Base-by-base conservation (phyloP, 2,329 filamentous ascomycete genomes). In the Rhinocladiella similis region DNA sequence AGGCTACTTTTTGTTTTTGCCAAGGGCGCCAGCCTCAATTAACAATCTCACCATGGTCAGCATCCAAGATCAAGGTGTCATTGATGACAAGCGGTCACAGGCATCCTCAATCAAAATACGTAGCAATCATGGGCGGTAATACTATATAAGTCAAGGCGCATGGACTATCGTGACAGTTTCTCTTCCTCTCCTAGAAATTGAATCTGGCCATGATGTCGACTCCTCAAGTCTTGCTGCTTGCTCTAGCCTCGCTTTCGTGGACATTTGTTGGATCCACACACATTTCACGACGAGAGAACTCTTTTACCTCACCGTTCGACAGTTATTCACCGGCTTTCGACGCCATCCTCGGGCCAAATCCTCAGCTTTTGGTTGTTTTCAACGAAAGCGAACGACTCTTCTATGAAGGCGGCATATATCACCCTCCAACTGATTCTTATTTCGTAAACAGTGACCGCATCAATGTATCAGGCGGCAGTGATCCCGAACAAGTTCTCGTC, bases 321-420 rank as follows among this genome's bases (percentile, higher is more conserved):
- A 46, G 12, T n/a, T 46, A 22, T 46, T 53, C 50, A 14, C 42
- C 50, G 14, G 43, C 35, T 3, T 53, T 53, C 20, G 19, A 14
- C 18, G 14, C 29, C 3, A 53, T 53, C 20, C 50, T 53, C 9
- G 50, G 50, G 3, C 16, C 42, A n/a, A 18, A 41, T 29, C 50
- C 50, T 12, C 38, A 39, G 7, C 29, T 53, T 18, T 47, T 43
- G 16, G 36, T 53, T 5, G 33, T 53, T 10, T 45, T 45, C n/a
- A 45, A 53, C 16, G n/a, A n/a, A 19, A 45, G 36, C 13, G 19
- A 47, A 35, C 50, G 38, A 10, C 29, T 53, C n/a, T 53, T 53
- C 50, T 41, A 53, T 19, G 50, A 53, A 42, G 50, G 42, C 3
- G 50, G 29, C 50, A 45, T 53, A 45, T 53, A 47, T 20, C 45